Evolutionary conservation across 768 basidiomycete species (phyloP), one percentile per base, ranked within the genome.

Genomic region (Suillus occidentalis): DNA sequence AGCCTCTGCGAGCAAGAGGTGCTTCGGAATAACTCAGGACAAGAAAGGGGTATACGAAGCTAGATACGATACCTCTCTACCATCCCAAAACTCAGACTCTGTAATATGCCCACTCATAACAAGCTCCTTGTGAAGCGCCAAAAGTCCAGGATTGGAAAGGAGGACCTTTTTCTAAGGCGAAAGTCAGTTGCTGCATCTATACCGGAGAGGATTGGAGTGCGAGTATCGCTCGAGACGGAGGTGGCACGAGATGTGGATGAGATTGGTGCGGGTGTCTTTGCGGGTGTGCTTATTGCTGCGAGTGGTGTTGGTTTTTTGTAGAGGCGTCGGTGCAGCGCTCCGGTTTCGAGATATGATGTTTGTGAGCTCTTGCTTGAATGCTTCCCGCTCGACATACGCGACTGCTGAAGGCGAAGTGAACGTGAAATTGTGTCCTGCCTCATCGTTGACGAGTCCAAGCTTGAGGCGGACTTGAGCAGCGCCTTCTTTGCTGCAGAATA

Each of bases 71-170:
- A 97, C 94, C 85, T 97, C 92, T 72, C 97, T 84, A 39, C 95
- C 94, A 66, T 95, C 95, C 97, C 97, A 99, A 75, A 99, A 99
- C 69, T 99, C 97, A 0, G 87, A 85, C 76, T 99, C 96, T 1
- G 90, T 90, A 37, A 99, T 91, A 67, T 92, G 89, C 12, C 89
- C 88, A 36, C 82, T 82, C 76, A 93, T 87, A 55, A 99, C 97
- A 65, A 99, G 85, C 58, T 97, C 93, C 45, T 88, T 87, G 75
- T 99, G 96, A 52, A 99, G 80, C 13, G 85, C 76, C 22, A 88
- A 89, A 62, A 98, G 82, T 64, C 94, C 92, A 1, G 90, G 85
- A 67, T 90, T 89, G 73, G 85, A 85, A 71, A 92, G 73, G 31
- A 98, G 82, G 2, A 97, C 91, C 63, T 87, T 86, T 92, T 93